A percentile compares a stretch with the other conserved stretches of the same genome.
Evolutionary conservation across 306 rosid species (phyloP).

Genomic region (Delonix regia): DNA sequence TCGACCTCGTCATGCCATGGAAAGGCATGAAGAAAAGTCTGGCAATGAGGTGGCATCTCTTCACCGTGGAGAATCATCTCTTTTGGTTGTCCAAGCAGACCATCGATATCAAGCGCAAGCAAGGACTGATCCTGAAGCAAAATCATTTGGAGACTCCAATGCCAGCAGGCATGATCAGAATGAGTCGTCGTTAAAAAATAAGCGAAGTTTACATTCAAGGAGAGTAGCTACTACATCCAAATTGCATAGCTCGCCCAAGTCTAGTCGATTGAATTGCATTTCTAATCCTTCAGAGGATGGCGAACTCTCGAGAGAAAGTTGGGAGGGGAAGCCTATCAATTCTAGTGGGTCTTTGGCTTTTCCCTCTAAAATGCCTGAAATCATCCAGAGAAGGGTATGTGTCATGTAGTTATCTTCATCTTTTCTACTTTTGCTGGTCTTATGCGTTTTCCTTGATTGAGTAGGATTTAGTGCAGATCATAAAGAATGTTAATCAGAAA

Average conservation of each 20-base stretch:
- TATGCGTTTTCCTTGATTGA: slow-evolving; percentile 6
- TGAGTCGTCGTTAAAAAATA: slow-evolving; percentile 63
- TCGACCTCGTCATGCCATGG: slow-evolving; percentile 82
- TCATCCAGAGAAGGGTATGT: slow-evolving; percentile 89
- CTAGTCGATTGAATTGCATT: slow-evolving; percentile 70
- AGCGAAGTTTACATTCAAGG: slow-evolving; percentile 70
- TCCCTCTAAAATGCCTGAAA: slow-evolving; percentile 76
- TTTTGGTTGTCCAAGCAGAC: slow-evolving; percentile 61
- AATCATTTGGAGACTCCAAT: slow-evolving; percentile 57
- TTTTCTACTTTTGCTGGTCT: not conserved
- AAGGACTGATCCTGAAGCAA: slow-evolving; percentile 64
- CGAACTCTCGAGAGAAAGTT: slow-evolving; percentile 70
- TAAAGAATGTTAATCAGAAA: slow-evolving; percentile 13
- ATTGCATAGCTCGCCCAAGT: slow-evolving; percentile 71
- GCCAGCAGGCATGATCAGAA: slow-evolving; percentile 67
- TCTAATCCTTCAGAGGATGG: slow-evolving; percentile 63
- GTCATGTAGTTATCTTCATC: slow-evolving; percentile 24
- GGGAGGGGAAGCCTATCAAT: slow-evolving; percentile 69
- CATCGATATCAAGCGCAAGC: slow-evolving; percentile 60
- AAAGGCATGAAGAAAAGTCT: slow-evolving; percentile 81
- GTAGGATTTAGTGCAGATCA: slow-evolving; percentile 14
- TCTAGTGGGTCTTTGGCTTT: slow-evolving; percentile 61
- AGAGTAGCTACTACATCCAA: slow-evolving; percentile 66
- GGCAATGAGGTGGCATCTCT: slow-evolving; percentile 60
- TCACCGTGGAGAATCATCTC: slow-evolving; percentile 67